Percentiles rank a stretch among this genome's conserved stretches.
Conservation (phyloP, 495 filamentous ascomycete species). For the Hypoxylon crocopeplum region DNA sequence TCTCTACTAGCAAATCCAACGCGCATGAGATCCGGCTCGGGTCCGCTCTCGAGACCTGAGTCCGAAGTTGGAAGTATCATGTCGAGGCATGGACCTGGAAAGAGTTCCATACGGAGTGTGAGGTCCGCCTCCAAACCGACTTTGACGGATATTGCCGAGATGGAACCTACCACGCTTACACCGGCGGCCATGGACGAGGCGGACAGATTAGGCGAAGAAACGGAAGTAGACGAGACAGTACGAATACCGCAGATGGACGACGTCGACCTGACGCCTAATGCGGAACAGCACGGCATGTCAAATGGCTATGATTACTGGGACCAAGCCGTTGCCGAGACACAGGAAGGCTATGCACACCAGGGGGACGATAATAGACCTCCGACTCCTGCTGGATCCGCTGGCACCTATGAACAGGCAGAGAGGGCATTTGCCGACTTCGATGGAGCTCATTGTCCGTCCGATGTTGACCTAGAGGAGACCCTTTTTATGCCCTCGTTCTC, state of each 20-base stretch:
- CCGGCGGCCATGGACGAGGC: conserved; percentile 54
- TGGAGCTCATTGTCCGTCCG: conserved; percentile 80
- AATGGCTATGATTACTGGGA: conserved; percentile 37
- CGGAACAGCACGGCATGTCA: conserved; percentile 25
- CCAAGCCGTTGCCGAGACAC: conserved; percentile 35
- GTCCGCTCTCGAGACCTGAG: conserved; percentile 39
- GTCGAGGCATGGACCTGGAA: conserved; percentile 54
- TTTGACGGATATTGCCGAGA: conserved; percentile 54
- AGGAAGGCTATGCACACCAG: conserved; percentile 37
- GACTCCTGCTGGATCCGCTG: conserved; percentile 63
- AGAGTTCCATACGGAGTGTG: conserved; percentile 52
- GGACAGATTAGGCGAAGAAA: conserved; percentile 45
- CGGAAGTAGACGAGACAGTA: conserved; percentile 42
- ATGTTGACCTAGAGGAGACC: conserved; percentile 42
- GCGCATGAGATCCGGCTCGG: conserved; percentile 62
- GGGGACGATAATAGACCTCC: conserved; percentile 41
- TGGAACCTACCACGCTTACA: conserved; percentile 53
- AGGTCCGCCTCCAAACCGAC: conserved; percentile 49
- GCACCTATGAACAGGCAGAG: conserved; percentile 73
- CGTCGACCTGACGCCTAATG: conserved; percentile 35
- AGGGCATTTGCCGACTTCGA: conserved; percentile 90
- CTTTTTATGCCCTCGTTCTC: conserved; percentile 38
- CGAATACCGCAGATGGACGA: conserved; percentile 30
- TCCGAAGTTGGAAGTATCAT: conserved; percentile 43
- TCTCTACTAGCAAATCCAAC: conserved; percentile 63